A percentile compares a stretch with the other conserved stretches of the same genome.
Evolutionary conservation across 2,329 filamentous ascomycete genomes (phyloP).

Genomic region (Colletotrichum magnum): DNA sequence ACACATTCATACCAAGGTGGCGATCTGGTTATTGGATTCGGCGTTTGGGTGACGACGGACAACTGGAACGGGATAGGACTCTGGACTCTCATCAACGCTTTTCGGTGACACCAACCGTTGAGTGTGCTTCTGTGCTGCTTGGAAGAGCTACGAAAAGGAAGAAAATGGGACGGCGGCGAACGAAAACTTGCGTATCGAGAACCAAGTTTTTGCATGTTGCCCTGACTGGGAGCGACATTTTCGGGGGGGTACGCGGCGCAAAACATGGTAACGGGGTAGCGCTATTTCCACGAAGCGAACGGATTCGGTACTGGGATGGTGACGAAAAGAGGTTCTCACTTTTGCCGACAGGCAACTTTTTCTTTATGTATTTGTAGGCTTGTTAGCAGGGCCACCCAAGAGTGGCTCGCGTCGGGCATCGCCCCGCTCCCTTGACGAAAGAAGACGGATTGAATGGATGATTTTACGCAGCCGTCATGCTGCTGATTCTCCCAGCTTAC

Average conservation of each 20-base stretch:
- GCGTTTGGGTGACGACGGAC: conserved; percentile 37
- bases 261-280: conserved; percentile 18
- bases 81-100: conserved; percentile 23
- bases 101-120: conserved; percentile 6
- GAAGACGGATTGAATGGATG: conserved; percentile 31
- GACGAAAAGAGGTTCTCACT: conserved; percentile 19
- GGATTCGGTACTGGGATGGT: conserved; percentile 18
- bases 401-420: conserved; percentile 16
- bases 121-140: conserved; percentile 4
- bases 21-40: conserved; percentile 28
- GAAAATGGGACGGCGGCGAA: conserved; percentile 16
- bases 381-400: conserved; percentile 3
- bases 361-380: conserved; percentile 39
- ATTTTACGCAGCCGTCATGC: conserved; percentile 21
- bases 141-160: conserved; percentile 1
- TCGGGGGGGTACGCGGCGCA: conserved; percentile 21
- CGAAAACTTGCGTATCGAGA: background rate
- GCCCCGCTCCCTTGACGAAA: conserved; percentile 31
- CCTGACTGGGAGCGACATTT: conserved; percentile 16
- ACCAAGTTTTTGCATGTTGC: conserved; percentile 7
- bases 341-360: conserved; percentile 22
- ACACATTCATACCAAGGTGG: conserved; percentile 5
- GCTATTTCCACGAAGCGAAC: background rate
- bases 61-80: conserved; percentile 19
- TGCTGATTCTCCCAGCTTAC: conserved; percentile 17